Evolutionary conservation across 2,329 filamentous ascomycete species (phyloP).

Genomic region (Phyllosticta capitalensis): DNA sequence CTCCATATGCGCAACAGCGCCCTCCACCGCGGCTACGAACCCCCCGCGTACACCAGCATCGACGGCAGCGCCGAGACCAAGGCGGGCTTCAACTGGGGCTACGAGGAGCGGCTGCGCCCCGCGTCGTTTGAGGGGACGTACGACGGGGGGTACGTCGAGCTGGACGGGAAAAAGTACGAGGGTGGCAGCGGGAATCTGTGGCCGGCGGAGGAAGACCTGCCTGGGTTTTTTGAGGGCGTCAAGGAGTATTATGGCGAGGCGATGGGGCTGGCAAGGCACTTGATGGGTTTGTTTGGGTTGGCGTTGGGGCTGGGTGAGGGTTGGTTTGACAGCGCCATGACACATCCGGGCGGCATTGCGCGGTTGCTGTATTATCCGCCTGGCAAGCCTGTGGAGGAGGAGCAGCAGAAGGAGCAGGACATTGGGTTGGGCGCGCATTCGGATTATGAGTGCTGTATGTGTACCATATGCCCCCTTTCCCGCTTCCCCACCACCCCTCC

Average conservation of each 20-base stretch:
- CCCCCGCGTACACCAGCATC: constrained; percentile 29
- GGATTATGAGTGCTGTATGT: constrained; percentile 11
- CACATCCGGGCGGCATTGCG: constrained; percentile 32
- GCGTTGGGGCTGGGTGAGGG: constrained; percentile 28
- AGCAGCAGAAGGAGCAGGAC: constrained; percentile 5
- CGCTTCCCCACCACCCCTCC: too few relatives aligned
- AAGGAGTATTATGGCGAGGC: constrained; percentile 31
- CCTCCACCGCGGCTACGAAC: constrained; percentile 34
- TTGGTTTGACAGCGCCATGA: constrained; percentile 32
- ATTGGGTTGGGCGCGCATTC: constrained; percentile 11
- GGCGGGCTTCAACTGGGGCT: constrained; percentile 35
- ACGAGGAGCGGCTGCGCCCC: constrained; percentile 20
- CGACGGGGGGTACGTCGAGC: constrained; percentile 32
- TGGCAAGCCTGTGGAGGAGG: constrained; percentile 15
- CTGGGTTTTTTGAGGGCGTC: constrained; percentile 29
- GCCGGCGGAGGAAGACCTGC: constrained; percentile 30
- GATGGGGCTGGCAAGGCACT: constrained; percentile 29
- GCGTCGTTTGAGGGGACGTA: constrained; percentile 31
- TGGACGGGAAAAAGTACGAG: constrained; percentile 24
- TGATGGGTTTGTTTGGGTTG: constrained; percentile 34
- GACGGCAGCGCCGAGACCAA: constrained; percentile 31
- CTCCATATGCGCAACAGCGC: constrained; percentile 31
- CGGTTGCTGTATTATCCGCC: constrained; percentile 32
- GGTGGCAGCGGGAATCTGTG: constrained; percentile 29
- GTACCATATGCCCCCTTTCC: too few relatives aligned